Base-by-base conservation (phyloP, 768 basidiomycete species). In the Kwoniella bestiolae region DNA sequence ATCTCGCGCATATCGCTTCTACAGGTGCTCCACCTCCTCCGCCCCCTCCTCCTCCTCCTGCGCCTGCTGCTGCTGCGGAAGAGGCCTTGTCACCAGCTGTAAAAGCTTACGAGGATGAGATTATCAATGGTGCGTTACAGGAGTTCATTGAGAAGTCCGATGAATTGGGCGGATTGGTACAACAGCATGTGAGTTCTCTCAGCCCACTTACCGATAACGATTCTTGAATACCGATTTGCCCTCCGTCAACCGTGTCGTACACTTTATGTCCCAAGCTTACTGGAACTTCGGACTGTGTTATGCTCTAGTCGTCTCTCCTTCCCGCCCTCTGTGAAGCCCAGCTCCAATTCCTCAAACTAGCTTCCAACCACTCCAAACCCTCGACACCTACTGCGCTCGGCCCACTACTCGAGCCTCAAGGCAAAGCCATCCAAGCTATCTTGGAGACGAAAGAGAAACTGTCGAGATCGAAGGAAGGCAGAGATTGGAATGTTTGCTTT, bases 361-460 rank as follows among this genome's bases (percentile, higher is more conserved):
- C 88, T 0, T 86, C 88, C 6, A 82, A 85, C 16, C 94, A 92
- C 84, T 88, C 87, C 74, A 91, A 94, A 79, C 94, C 95, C 2
- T 85, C 89, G 56, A 83, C 87, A 62, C 83, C 85, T 34, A 85
- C 89, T 56, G 84, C 87, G 63, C 83, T 85, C 32, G 82, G 82
- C 3, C 81, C 82, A 35, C 76, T 94, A 46, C 83, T 96, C 14
- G 82, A 80, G 2, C 91, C 90, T 2, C 85, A 95, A 50, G 87
- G 88, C 58, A 83, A 85, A 18, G 85, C 88, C 6, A 87, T 97
- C 63, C 87, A 88, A 66, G 87, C 87, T 2, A 87, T 96, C 67
- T 84, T 86, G n/a, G 88, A 89, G 47, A 84, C 89, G 68, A 93
- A 93, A 82, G 93, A 95, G 66, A 86, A 87, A 35, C 88, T 89